phyloP scores from a whole-genome alignment of 306 rosid species.

The Quercus aquifolioides region DNA sequence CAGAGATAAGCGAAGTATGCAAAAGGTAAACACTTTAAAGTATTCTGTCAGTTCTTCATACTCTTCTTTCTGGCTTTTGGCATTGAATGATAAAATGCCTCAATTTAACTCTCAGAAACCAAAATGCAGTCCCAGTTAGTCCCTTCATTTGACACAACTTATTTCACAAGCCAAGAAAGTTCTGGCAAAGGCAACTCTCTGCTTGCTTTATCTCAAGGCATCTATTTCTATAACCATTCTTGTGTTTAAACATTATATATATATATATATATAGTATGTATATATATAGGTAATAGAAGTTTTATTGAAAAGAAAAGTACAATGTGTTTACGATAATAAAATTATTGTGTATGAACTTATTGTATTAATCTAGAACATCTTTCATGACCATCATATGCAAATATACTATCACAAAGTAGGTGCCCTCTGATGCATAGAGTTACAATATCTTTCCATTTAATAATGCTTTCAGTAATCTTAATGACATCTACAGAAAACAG shows the following conservation, averaged over 20 bases:
- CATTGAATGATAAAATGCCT: neutral
- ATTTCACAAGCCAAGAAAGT: neutral
- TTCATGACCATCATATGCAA: no score
- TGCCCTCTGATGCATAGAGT: neutral
- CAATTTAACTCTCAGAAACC: neutral
- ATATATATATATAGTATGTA: no score
- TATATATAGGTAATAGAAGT: no score
- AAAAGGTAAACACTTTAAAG: neutral
- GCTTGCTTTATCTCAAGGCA: neutral
- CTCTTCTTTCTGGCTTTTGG: neutral
- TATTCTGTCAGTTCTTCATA: no score
- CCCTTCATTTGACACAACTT: neutral
- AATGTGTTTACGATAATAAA: neutral
- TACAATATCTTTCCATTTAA: neutral
- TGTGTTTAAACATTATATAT: neutral
- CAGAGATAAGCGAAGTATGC: neutral
- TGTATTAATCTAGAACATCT: neutral
- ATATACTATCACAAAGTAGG: no score
- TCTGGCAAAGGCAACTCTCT: no score
- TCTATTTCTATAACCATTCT: neutral
- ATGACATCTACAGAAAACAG: neutral
- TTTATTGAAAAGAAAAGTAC: no score
- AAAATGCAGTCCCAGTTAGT: neutral
- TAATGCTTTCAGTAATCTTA: neutral
- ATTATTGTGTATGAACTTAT: neutral